Evolutionary conservation across 352 stramenopile genomes (phyloP).

Genomic region (Phytopythium delawarense): DNA sequence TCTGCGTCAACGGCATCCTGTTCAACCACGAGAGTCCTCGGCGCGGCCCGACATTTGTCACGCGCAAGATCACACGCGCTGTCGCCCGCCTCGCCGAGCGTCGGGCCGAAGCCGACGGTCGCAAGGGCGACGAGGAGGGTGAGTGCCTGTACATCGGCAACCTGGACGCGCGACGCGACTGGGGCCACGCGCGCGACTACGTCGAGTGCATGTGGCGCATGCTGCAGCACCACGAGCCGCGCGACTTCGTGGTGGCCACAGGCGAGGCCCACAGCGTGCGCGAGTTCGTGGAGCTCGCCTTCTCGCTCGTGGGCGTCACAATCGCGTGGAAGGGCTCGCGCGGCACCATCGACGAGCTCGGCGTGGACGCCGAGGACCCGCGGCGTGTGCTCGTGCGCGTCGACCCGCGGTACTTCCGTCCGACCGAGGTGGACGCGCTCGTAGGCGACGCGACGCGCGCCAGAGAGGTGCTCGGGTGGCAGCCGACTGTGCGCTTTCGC

Average conservation of each 20-base stretch:
- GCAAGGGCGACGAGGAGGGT: background rate
- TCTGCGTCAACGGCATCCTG: conserved; percentile 96
- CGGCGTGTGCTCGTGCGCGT: conserved; percentile 92
- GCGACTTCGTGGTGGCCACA: conserved; percentile 89
- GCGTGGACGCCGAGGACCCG: conserved; percentile 87
- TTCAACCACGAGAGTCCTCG: conserved; percentile 99
- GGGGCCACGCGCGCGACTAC: conserved; percentile 98
- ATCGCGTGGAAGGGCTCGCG: conserved; percentile 91
- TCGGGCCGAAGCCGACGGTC: background rate
- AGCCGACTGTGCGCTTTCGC: conserved; percentile 89
- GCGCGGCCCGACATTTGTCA: conserved; percentile 97
- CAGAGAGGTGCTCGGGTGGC: conserved; percentile 89
- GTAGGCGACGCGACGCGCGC: conserved; percentile 95
- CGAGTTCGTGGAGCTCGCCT: conserved; percentile 97
- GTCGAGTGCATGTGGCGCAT: conserved; percentile 99
- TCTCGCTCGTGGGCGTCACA: conserved; percentile 82
- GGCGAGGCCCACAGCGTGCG: conserved; percentile 97
- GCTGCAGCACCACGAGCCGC: conserved; percentile 82
- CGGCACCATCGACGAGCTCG: conserved; percentile 92
- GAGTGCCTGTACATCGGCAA: conserved; percentile 97
- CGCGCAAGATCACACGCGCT: conserved; percentile 96
- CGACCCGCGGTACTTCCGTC: conserved; percentile 97
- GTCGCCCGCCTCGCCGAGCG: conserved; percentile 93
- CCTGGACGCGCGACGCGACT: conserved; percentile 97
- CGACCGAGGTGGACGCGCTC: conserved; percentile 97